phyloP scores from a whole-genome alignment of 2,329 filamentous ascomycete species.

The Sphaceloma murrayae region DNA sequence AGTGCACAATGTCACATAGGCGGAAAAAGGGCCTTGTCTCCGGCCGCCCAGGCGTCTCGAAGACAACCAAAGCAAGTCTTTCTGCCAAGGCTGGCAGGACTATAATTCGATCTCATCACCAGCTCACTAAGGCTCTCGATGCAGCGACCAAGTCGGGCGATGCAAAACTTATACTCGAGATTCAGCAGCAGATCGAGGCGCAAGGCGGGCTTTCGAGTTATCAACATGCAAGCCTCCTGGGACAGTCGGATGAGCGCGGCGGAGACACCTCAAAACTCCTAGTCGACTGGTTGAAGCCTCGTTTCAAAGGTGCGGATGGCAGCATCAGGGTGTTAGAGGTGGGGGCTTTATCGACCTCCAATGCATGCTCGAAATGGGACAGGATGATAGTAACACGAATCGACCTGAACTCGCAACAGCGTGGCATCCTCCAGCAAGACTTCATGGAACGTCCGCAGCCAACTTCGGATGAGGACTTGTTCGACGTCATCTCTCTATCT shows the following conservation, averaged over 20 bases:
- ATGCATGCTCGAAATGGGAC: conserved; percentile 67
- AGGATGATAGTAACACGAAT: conserved; percentile 70
- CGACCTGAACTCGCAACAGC: conserved; percentile 78
- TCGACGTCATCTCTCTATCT: conserved; percentile 86
- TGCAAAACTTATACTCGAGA: conserved; percentile 29
- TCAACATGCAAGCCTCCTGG: conserved; percentile 53
- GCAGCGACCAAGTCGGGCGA: conserved; percentile 41
- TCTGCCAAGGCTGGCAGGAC: conserved; percentile 50
- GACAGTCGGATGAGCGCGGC: conserved; percentile 50
- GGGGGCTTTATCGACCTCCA: conserved; percentile 73
- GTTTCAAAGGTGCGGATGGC: neutral
- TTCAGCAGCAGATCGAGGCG: conserved; percentile 44
- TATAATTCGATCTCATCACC: conserved; percentile 51
- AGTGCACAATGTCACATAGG: conserved; percentile 4
- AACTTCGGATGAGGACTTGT: conserved; percentile 48
- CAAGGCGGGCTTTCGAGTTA: conserved; percentile 52
- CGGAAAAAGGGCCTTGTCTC: conserved; percentile 8
- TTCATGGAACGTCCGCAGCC: conserved; percentile 86
- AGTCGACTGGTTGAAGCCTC: conserved; percentile 46
- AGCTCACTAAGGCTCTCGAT: conserved; percentile 47
- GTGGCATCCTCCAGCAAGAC: conserved; percentile 76
- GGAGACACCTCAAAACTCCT: conserved; percentile 54
- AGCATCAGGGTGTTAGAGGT: conserved; percentile 71
- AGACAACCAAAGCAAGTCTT: conserved; percentile 25
- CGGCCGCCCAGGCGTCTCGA: conserved; percentile 6